Evolutionary conservation across 148 eudicot species (phyloP), one percentile per base, ranked within the genome.

Genomic region (Spergularia marina): DNA sequence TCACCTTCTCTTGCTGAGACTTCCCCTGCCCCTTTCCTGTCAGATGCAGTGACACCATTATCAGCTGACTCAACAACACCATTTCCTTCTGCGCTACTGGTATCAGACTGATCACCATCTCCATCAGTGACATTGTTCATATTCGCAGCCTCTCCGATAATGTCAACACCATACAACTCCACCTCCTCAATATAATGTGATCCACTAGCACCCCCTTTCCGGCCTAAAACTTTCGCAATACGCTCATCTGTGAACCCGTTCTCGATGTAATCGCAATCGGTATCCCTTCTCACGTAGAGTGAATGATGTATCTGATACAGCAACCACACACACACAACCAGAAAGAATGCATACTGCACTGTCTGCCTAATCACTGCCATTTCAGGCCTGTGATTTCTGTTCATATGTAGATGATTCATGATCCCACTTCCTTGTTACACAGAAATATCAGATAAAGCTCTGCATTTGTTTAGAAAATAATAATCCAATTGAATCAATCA

Each of bases 291-390:
- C 3, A 56, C 17, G 2, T 49, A 36, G 20, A 62, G 3, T 9
- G 67, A 55, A 12, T 71, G 65, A 59, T 63, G 40, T 34, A 75
- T 70, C 21, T 75, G 82, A 79, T 80, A 80, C 18, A 80, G 67
- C 53, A 80, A 17, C 82, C 82, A 80, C 23, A 75, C 6, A 40
- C 62, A 53, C 55, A 70, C 70, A 53, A 68, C 65, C 23, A 54
- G 41, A 18, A 74, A 23, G 71, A 80, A 39, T 40, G 52, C 51
- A 53, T 52, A 80, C 57, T 80, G 78, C 49, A 74, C 39, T 12
- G 72, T 39, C 21, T 69, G 62, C 71, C 54, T 74, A 40, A 66
- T 57, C 67, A 53, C 6, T 9, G 65, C 40, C 16, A 60, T 30
- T 40, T 80, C 68, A 25, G 21, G 10, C 25, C 21, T 58, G 12